A percentile compares a stretch with the other conserved stretches of the same genome.
phyloP scores from a whole-genome alignment of 1,139 yeast genomes.

The Geotrichum restrictum region DNA sequence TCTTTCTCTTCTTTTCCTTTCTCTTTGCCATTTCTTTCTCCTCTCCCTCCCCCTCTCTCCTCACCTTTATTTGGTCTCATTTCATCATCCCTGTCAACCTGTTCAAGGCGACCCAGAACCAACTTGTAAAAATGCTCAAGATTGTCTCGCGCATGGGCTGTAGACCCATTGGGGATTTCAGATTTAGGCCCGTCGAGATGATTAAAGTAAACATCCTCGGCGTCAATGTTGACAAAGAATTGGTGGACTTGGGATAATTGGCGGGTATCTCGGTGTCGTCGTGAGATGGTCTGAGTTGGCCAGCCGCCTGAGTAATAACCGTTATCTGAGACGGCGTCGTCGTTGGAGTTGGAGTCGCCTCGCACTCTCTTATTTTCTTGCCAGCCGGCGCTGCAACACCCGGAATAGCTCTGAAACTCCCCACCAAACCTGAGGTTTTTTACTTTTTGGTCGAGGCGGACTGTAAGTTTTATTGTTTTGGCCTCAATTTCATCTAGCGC shows the following conservation, averaged over 20 bases:
- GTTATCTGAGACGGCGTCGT: too few relatives aligned
- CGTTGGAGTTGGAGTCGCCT: too few relatives aligned
- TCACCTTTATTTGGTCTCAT: not conserved
- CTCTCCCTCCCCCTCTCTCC: not conserved
- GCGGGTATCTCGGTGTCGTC: not conserved
- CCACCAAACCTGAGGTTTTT: too few relatives aligned
- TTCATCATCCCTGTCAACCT: not conserved
- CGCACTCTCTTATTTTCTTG: too few relatives aligned
- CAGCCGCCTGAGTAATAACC: not conserved
- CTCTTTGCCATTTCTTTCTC: not conserved
- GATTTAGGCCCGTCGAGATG: not conserved
- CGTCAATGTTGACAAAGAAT: conserved; percentile 9
- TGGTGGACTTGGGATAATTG: not conserved
- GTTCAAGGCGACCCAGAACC: not conserved
- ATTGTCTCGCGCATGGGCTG: not conserved
- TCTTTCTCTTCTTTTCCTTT: not conserved
- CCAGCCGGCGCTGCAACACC: too few relatives aligned
- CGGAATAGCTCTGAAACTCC: too few relatives aligned
- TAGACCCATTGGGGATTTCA: not conserved
- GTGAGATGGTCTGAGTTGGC: not conserved
- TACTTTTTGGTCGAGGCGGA: not conserved
- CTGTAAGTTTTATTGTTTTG: not conserved
- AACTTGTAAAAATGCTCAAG: conserved; percentile 4
- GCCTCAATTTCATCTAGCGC: not conserved
- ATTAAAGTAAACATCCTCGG: conserved; percentile 4